Percentiles rank a stretch among this genome's conserved stretches.
phyloP scores from a whole-genome alignment of 1,284 basidiomycete genomes.

The Papiliotrema fonsecae region DNA sequence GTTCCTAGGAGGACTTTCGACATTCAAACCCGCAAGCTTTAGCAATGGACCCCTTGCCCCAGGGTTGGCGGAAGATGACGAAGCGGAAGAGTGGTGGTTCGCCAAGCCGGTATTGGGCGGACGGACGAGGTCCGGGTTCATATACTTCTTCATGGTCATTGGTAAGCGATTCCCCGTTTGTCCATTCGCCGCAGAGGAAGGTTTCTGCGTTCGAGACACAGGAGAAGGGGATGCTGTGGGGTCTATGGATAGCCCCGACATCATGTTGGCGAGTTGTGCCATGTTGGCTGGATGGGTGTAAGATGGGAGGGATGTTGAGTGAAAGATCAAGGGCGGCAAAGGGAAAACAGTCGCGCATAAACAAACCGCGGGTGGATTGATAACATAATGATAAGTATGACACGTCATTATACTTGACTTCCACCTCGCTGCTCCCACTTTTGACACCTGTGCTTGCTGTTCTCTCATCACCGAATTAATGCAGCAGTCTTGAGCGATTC shows the following conservation, averaged over 20 bases:
- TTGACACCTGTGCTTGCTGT: no score
- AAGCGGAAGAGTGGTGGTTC: slow-evolving; percentile 3
- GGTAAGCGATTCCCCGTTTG: slow-evolving; percentile 34
- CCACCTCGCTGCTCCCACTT: no score
- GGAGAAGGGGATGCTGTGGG: slow-evolving; percentile 12
- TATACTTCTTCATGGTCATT: slow-evolving; percentile 47
- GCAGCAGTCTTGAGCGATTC: no score
- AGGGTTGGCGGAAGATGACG: slow-evolving; percentile 14
- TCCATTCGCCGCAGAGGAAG: not conserved
- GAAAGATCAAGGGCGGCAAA: no score
- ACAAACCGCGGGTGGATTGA: not conserved
- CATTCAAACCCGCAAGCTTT: slow-evolving; percentile 41
- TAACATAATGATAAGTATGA: not conserved
- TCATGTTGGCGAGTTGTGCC: slow-evolving; percentile 22
- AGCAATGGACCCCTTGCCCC: slow-evolving; percentile 38
- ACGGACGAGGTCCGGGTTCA: slow-evolving; percentile 42
- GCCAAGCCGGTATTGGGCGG: slow-evolving; percentile 39
- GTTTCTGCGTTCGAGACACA: not conserved
- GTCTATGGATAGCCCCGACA: slow-evolving; percentile 23
- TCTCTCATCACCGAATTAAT: no score
- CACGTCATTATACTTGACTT: not conserved
- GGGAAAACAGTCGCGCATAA: slow-evolving; percentile 8
- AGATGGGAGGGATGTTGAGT: not conserved
- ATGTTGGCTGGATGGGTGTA: slow-evolving; percentile 9
- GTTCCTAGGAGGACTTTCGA: slow-evolving; percentile 11